Conservation (phyloP, 495 filamentous ascomycete species). For the Penicillium turbatum region DNA sequence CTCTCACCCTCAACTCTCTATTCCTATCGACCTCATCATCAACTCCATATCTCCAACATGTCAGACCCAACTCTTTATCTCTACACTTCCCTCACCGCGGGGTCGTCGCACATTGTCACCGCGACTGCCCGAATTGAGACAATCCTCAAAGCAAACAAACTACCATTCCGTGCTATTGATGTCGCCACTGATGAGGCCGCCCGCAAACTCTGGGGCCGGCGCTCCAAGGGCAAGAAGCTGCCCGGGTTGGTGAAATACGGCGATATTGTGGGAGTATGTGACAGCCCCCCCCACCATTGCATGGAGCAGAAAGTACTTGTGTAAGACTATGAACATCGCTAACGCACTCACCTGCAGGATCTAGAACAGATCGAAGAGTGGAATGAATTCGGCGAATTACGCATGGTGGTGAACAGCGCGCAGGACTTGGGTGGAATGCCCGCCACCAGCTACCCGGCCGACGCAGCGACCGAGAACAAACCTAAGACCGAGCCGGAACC, state of each 20-base stretch:
- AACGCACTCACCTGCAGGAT: slow-evolving; percentile 54
- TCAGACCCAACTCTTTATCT: slow-evolving; percentile 80
- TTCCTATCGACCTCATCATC: neutral
- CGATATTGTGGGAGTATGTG: slow-evolving; percentile 75
- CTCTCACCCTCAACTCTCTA: neutral
- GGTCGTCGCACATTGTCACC: slow-evolving; percentile 95
- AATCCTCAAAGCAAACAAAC: slow-evolving; percentile 90
- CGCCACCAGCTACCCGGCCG: slow-evolving; percentile 45
- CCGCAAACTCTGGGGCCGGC: slow-evolving; percentile 81
- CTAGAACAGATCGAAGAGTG: slow-evolving; percentile 93
- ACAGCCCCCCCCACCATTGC: neutral
- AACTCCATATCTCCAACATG: slow-evolving; percentile 22
- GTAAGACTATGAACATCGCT: neutral
- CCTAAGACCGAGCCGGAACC: slow-evolving; percentile 26
- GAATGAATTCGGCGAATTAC: slow-evolving; percentile 97
- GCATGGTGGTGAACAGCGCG: slow-evolving; percentile 63
- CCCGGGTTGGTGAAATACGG: slow-evolving; percentile 88
- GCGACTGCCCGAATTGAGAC: slow-evolving; percentile 93
- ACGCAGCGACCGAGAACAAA: slow-evolving; percentile 25
- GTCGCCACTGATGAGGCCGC: slow-evolving; percentile 89
- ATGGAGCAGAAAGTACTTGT: neutral
- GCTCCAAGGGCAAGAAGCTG: slow-evolving; percentile 75
- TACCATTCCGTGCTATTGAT: slow-evolving; percentile 89
- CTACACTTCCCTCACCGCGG: slow-evolving; percentile 91
- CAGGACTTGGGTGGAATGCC: slow-evolving; percentile 35